A percentile compares a stretch with the other conserved stretches of the same genome.
Conservation (phyloP, 352 stramenopile species). For the Globisporangium sylvaticum region DNA sequence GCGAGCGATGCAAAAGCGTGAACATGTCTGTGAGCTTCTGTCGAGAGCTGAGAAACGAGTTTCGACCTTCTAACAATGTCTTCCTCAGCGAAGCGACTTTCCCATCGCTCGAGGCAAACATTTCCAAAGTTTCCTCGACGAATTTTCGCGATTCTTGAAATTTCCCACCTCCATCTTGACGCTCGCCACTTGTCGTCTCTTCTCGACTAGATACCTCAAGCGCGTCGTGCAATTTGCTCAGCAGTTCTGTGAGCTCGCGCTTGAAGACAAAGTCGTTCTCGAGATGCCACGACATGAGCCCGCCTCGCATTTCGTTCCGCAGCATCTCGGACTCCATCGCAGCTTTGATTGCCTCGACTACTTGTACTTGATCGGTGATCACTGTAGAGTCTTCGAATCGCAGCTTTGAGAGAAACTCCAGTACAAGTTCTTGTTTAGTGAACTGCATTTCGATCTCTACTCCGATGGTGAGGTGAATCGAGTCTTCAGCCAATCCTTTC, state of each 20-base stretch:
- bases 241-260: background rate
- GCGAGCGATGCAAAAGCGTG: conserved; percentile 3
- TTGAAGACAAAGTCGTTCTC: conserved; percentile 1
- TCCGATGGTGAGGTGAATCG: conserved; percentile 34
- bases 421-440: conserved; percentile 16
- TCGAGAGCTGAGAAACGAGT: conserved; percentile 9
- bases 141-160: background rate
- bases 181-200: background rate
- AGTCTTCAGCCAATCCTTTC: conserved; percentile 18
- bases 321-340: background rate
- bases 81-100: background rate
- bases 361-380: background rate
- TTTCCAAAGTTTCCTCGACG: background rate
- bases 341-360: background rate
- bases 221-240: background rate
- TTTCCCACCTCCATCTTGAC: background rate
- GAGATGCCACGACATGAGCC: conserved; percentile 32
- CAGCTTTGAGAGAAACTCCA: background rate
- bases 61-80: background rate
- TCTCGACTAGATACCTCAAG: background rate
- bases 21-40: background rate
- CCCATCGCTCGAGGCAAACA: background rate
- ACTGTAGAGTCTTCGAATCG: background rate
- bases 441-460: conserved; percentile 26
- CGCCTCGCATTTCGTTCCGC: conserved; percentile 5